Evolutionary conservation across 169 alveolate genomes (phyloP).

Genomic region (Babesia gibsoni): DNA sequence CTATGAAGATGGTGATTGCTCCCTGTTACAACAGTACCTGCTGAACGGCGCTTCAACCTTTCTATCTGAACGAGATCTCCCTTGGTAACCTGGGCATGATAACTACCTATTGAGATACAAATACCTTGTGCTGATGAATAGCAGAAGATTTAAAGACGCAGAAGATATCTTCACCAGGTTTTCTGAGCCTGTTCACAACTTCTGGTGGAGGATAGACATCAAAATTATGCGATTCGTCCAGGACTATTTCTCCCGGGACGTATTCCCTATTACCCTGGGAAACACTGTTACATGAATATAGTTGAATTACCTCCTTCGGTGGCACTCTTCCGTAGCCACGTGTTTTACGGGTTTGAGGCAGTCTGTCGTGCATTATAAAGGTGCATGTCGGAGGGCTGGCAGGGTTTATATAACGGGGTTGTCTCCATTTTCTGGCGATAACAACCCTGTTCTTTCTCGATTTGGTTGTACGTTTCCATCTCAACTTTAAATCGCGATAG

Average conservation of each 20-base stretch:
- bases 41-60: constrained; percentile 72
- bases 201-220: constrained; percentile 67
- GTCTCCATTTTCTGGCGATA: constrained; percentile 78
- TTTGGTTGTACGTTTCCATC: constrained; percentile 74
- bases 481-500: constrained; percentile 70
- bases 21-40: constrained; percentile 64
- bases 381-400: constrained; percentile 68
- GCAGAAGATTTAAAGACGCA: constrained; percentile 73
- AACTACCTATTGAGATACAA: neutral
- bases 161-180: constrained; percentile 48
- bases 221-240: constrained; percentile 57
- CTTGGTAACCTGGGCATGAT: constrained; percentile 70
- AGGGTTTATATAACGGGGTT: constrained; percentile 71
- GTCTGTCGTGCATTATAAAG: constrained; percentile 67
- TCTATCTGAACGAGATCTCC: constrained; percentile 87
- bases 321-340: neutral
- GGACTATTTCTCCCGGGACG: constrained; percentile 8
- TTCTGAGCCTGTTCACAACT: constrained; percentile 31
- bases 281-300: no score
- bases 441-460: constrained; percentile 67
- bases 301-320: neutral
- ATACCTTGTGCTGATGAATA: constrained; percentile 72
- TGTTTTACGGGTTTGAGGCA: constrained; percentile 67
- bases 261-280: neutral
- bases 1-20: neutral